phyloP scores from a whole-genome alignment of 306 rosid genomes.

The Casuarina equisetifolia region DNA sequence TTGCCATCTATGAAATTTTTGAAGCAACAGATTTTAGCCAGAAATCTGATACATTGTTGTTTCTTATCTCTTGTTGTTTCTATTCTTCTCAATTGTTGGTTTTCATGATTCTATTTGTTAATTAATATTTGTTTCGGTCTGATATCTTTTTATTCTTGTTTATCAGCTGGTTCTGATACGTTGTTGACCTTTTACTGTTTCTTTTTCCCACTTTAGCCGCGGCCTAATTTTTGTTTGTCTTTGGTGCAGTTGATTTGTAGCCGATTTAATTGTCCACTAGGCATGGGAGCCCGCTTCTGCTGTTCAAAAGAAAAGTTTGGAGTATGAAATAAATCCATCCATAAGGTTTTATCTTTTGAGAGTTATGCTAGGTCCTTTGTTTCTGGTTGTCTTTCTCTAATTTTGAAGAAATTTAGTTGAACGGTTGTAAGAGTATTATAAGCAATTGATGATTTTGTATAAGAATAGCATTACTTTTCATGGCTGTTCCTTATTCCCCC shows the following conservation, averaged over 20 bases:
- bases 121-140: too few relatives aligned
- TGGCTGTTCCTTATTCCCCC: not conserved
- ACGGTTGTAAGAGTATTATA: conserved; percentile 3
- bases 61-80: not conserved
- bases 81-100: too few relatives aligned
- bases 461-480: not conserved
- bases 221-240: not conserved
- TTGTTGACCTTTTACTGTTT: not conserved
- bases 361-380: not conserved
- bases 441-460: conserved; percentile 11
- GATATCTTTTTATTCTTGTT: too few relatives aligned
- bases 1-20: too few relatives aligned
- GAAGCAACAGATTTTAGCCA: too few relatives aligned
- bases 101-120: too few relatives aligned
- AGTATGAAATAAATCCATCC: conserved; percentile 11
- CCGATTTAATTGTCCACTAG: not conserved
- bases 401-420: conserved; percentile 6
- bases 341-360: not conserved
- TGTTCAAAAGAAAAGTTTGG: conserved; percentile 1
- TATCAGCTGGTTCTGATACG: too few relatives aligned
- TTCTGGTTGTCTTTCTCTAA: conserved; percentile 5
- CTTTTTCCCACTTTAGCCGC: not conserved
- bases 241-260: conserved; percentile 3
- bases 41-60: too few relatives aligned
- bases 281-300: conserved; percentile 12